Evolutionary conservation across 2,329 filamentous ascomycete species (phyloP).

Genomic region (Plenodomus lindquistii): DNA sequence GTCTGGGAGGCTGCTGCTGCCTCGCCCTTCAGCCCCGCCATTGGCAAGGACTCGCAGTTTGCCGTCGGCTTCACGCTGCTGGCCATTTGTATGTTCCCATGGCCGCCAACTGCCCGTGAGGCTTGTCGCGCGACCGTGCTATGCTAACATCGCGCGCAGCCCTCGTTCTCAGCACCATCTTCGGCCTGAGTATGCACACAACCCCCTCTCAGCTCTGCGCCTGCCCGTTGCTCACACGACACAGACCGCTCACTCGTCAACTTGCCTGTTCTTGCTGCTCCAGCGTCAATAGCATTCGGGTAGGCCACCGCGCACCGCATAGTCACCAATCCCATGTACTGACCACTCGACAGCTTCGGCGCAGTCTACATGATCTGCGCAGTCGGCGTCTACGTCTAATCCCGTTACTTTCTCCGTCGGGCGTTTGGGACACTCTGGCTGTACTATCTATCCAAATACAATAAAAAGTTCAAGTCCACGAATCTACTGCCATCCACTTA

Average conservation of each 20-base stretch:
- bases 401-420: conserved; percentile 26
- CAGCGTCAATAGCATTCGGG: conserved; percentile 88
- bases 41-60: conserved; percentile 86
- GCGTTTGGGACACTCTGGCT: conserved; percentile 32
- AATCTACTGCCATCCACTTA: not conserved
- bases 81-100: conserved; percentile 58
- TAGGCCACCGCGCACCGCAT: conserved; percentile 54
- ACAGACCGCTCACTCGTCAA: conserved; percentile 80
- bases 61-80: conserved; percentile 77
- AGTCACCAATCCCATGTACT: not conserved
- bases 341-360: conserved; percentile 69
- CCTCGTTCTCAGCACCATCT: conserved; percentile 73
- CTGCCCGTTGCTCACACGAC: conserved; percentile 59
- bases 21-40: conserved; percentile 78
- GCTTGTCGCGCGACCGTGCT: conserved; percentile 13
- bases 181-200: conserved; percentile 75
- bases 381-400: conserved; percentile 94
- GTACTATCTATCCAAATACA: conserved; percentile 46
- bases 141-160: conserved; percentile 48
- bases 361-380: conserved; percentile 99
- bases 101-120: conserved; percentile 2
- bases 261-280: conserved; percentile 76
- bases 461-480: conserved; percentile 37
- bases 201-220: not conserved
- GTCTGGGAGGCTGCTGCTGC: conserved; percentile 91